These are phyloP conservation scores for Mentha longifolia DNA, from an alignment of 257 asterid species.

Conservation along the genomic window DNA sequence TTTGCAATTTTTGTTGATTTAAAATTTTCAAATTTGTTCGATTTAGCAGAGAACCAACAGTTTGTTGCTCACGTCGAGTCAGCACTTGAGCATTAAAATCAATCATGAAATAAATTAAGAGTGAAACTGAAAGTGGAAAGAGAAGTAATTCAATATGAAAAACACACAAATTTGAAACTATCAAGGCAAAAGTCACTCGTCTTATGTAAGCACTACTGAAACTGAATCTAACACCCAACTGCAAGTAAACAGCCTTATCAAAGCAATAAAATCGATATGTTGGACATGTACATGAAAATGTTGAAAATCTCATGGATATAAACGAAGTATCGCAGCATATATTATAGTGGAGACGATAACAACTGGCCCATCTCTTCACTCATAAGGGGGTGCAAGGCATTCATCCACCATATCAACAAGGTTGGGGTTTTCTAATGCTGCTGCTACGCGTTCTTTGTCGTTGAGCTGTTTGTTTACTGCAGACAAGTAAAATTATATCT, in stretches of 20 bases:
- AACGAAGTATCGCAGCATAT: background rate
- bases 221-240: background rate
- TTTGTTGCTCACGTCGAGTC: too few species aligned
- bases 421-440: constrained; percentile 87
- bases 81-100: too few species aligned
- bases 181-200: too few species aligned
- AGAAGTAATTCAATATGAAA: background rate
- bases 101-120: background rate
- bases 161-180: background rate
- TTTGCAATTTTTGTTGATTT: too few species aligned
- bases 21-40: too few species aligned
- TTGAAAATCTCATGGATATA: background rate
- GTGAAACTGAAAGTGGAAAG: background rate
- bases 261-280: background rate
- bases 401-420: constrained; percentile 84
- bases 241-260: background rate
- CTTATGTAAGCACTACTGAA: too few species aligned
- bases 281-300: background rate
- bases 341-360: background rate
- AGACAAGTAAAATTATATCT: constrained; percentile 16
- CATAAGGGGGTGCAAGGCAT: constrained; percentile 81
- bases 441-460: constrained; percentile 95
- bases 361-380: constrained; percentile 34
- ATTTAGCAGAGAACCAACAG: too few species aligned
- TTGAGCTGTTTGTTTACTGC: constrained; percentile 95